Percentiles rank a stretch among this genome's conserved stretches.
Evolutionary conservation across 805 yeast species (phyloP).

Genomic region (Pichia nakasei): DNA sequence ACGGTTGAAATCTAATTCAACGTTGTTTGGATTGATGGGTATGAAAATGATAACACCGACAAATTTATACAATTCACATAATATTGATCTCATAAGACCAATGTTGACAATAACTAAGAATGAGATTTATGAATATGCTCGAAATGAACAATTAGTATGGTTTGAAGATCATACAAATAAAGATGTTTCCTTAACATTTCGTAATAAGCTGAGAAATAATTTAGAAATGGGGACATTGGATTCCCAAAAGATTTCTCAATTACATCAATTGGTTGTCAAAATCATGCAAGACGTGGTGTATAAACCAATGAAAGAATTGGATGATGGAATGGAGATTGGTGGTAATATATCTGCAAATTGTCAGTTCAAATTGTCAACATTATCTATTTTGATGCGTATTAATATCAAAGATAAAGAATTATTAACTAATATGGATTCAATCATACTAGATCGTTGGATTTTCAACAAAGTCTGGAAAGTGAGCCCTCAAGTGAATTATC

Average conservation of each 20-base stretch:
- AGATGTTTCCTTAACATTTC: slow-evolving; percentile 42
- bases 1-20: slow-evolving; percentile 38
- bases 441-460: slow-evolving; percentile 22
- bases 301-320: not conserved
- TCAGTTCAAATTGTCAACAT: not conserved
- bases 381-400: slow-evolving; percentile 30
- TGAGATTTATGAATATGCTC: slow-evolving; percentile 39
- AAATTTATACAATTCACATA: not conserved
- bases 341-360: not conserved
- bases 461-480: slow-evolving; percentile 14
- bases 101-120: slow-evolving; percentile 38
- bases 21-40: slow-evolving; percentile 52
- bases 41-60: slow-evolving; percentile 24
- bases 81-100: slow-evolving; percentile 37
- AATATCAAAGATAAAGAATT: slow-evolving; percentile 14
- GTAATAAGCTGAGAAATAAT: slow-evolving; percentile 32
- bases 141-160: slow-evolving; percentile 38
- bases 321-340: not conserved
- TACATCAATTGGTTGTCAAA: not conserved
- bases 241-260: not conserved
- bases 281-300: not conserved
- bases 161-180: slow-evolving; percentile 62
- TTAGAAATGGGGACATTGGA: not conserved
- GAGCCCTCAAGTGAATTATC: slow-evolving; percentile 2
- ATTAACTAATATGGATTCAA: slow-evolving; percentile 1